A percentile compares a stretch with the other conserved stretches of the same genome.
phyloP scores from a whole-genome alignment of 768 basidiomycete species.

The Gloeophyllum trabeum region DNA sequence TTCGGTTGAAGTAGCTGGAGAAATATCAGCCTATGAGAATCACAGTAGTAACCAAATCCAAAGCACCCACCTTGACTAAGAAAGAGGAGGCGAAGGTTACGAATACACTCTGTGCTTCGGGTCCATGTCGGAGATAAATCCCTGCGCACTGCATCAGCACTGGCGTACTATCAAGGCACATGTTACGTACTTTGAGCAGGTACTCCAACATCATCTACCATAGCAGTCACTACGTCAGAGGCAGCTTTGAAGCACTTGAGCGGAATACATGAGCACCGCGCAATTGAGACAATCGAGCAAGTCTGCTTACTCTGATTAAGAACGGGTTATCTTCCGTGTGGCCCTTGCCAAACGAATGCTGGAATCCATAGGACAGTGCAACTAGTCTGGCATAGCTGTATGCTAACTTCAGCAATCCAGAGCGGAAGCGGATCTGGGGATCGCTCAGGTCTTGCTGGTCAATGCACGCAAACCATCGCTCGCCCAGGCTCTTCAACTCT shows the following conservation, averaged over 20 bases:
- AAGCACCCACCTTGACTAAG: conserved; percentile 53
- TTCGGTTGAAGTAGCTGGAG: conserved; percentile 66
- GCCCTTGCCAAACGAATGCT: conserved; percentile 60
- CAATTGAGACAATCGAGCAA: conserved; percentile 2
- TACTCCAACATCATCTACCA: conserved; percentile 19
- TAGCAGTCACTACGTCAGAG: conserved; percentile 42
- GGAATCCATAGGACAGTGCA: conserved; percentile 66
- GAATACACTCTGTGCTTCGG: conserved; percentile 73
- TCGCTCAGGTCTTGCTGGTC: conserved; percentile 44
- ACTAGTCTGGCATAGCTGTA: conserved; percentile 63
- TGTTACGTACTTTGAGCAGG: conserved; percentile 10
- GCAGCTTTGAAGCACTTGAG: conserved; percentile 57
- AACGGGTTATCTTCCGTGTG: conserved; percentile 52
- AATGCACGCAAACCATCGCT: conserved; percentile 42
- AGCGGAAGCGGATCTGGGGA: conserved; percentile 46
- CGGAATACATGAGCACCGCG: conserved; percentile 2
- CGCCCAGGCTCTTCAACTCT: conserved; percentile 41
- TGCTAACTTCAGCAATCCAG: conserved; percentile 46
- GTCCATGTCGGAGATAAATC: conserved; percentile 56
- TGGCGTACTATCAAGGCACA: neutral
- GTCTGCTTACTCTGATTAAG: conserved; percentile 43
- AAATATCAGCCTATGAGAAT: neutral
- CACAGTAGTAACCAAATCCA: neutral
- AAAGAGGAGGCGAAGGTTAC: conserved; percentile 76
- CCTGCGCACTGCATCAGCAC: conserved; percentile 20